Evolutionary conservation across 352 stramenopile species (phyloP).

Genomic region (Blastocystis sp.): DNA sequence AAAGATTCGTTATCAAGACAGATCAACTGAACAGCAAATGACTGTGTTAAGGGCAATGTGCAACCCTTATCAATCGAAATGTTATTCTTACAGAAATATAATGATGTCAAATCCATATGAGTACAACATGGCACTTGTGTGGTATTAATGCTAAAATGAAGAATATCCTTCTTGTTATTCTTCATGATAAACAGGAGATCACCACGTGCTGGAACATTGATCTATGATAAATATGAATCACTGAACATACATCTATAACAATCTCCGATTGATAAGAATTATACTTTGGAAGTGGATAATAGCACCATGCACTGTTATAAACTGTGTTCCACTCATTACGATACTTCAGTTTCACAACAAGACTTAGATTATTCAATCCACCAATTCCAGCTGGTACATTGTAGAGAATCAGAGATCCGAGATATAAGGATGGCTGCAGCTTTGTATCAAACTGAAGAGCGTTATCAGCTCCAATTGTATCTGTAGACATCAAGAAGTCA

Average conservation of each 20-base stretch:
- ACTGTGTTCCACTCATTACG: slow-evolving; percentile 61
- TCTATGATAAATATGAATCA: background rate
- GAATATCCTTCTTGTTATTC: slow-evolving; percentile 25
- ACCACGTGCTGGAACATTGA: slow-evolving; percentile 32
- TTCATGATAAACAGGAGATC: slow-evolving; percentile 60
- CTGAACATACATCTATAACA: slow-evolving; percentile 10
- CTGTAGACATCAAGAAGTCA: slow-evolving; percentile 43
- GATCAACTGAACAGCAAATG: slow-evolving; percentile 48
- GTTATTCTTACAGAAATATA: slow-evolving; percentile 57
- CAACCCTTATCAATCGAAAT: slow-evolving; percentile 36
- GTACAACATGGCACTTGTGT: slow-evolving; percentile 58
- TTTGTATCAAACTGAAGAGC: slow-evolving; percentile 49
- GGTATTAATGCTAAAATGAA: slow-evolving; percentile 56
- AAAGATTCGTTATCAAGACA: slow-evolving; percentile 28
- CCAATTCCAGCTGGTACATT: slow-evolving; percentile 40
- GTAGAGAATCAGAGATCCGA: slow-evolving; percentile 55
- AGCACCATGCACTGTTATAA: slow-evolving; percentile 54
- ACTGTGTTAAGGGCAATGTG: slow-evolving; percentile 27
- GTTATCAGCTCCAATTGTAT: slow-evolving; percentile 59
- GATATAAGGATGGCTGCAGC: slow-evolving; percentile 50
- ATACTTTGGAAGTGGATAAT: slow-evolving; percentile 33
- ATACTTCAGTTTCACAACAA: slow-evolving; percentile 61
- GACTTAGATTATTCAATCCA: background rate
- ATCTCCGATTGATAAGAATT: slow-evolving; percentile 48
- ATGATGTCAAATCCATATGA: background rate